phyloP scores from a whole-genome alignment of 2,329 filamentous ascomycete species.

The Domatiomyces catenatus region DNA sequence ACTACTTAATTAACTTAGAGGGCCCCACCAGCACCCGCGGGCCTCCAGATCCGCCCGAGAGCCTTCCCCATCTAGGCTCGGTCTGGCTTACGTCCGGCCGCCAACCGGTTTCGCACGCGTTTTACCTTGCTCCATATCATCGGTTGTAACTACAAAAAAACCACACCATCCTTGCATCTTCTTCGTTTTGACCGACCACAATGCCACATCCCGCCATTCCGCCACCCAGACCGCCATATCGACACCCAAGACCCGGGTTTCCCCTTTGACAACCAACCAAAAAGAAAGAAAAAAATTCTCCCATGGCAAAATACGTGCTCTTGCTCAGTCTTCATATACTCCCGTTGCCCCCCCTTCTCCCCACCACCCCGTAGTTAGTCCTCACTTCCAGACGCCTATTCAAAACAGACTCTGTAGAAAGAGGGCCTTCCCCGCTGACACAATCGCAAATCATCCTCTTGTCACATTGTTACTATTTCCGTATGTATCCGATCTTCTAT shows the following conservation, averaged over 20 bases:
- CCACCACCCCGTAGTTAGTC: not conserved
- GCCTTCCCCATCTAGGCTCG: not conserved
- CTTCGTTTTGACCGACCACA: not conserved
- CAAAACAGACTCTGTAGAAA: not conserved
- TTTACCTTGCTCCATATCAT: not conserved
- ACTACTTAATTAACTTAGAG: too few relatives aligned
- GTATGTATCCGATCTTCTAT: not conserved
- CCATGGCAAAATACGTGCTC: not conserved
- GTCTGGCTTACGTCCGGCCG: not conserved
- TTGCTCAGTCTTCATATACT: not conserved
- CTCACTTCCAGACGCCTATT: not conserved
- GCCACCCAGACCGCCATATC: not conserved
- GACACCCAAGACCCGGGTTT: not conserved
- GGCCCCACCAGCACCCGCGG: too few relatives aligned
- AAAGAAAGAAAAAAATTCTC: too few relatives aligned
- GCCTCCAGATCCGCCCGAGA: not conserved
- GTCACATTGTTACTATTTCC: not conserved
- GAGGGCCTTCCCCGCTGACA: not conserved
- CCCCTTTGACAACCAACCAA: not conserved
- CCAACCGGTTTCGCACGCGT: not conserved
- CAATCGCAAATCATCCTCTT: not conserved
- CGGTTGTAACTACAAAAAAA: not conserved
- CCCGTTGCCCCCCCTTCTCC: not conserved
- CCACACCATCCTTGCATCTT: not conserved
- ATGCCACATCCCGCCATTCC: not conserved